Conservation (phyloP, 2,329 filamentous ascomycete species). For the Neofusicoccum laricinum region DNA sequence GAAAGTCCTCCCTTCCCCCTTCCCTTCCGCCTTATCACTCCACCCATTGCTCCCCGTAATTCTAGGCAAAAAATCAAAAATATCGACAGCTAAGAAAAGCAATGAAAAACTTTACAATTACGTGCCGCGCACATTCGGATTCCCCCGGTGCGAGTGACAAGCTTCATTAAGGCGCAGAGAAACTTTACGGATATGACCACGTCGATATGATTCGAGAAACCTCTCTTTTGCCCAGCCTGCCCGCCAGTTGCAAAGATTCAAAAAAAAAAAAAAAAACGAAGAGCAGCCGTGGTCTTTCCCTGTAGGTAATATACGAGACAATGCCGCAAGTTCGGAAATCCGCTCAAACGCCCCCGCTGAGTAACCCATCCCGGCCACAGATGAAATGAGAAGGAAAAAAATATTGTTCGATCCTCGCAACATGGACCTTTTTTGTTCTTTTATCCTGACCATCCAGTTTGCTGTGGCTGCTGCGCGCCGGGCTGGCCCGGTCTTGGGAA, state of each 20-base stretch:
- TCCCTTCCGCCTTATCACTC: neutral
- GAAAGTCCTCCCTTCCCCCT: neutral
- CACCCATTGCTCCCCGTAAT: neutral
- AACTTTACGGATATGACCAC: neutral
- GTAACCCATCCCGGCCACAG: neutral
- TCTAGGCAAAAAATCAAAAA: neutral
- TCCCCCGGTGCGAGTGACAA: neutral
- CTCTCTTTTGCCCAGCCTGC: neutral
- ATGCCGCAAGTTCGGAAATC: neutral
- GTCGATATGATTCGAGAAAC: neutral
- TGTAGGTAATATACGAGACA: neutral
- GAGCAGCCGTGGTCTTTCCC: neutral
- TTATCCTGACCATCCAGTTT: conserved; percentile 12
- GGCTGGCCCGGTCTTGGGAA: conserved; percentile 63
- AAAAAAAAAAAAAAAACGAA: neutral
- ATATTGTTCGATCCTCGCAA: neutral
- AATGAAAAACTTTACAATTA: neutral
- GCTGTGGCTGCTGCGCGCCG: conserved; percentile 3
- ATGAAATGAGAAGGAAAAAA: neutral
- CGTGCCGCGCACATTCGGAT: neutral
- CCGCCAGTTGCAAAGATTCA: neutral
- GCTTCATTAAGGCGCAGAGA: neutral
- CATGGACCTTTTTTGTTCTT: neutral
- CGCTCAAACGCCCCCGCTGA: conserved; percentile 10
- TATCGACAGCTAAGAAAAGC: neutral